Conservation (phyloP, 2,329 filamentous ascomycete genomes). For the Aspergillus sp. region DNA sequence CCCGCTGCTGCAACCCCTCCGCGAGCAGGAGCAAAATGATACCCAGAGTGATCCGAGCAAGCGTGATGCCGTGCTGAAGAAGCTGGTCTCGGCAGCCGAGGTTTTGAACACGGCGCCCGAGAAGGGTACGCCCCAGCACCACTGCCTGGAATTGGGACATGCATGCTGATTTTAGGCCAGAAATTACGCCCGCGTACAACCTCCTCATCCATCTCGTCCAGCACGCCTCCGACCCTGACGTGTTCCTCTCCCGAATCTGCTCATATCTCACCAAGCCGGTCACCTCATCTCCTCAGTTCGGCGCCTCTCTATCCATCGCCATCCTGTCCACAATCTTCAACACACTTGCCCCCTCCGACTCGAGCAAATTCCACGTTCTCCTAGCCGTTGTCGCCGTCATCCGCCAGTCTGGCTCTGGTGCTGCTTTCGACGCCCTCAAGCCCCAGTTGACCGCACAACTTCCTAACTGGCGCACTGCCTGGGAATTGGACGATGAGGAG, state of each 20-base stretch:
- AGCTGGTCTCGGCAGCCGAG: conserved; percentile 77
- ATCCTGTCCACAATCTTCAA: conserved; percentile 97
- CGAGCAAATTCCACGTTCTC: conserved; percentile 86
- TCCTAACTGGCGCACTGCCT: conserved; percentile 76
- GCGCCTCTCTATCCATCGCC: conserved; percentile 80
- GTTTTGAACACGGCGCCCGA: conserved; percentile 83
- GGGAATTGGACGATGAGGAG: conserved; percentile 80
- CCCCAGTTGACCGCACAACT: conserved; percentile 76
- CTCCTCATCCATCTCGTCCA: conserved; percentile 90
- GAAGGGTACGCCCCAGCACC: conserved; percentile 59
- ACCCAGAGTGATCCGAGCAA: conserved; percentile 58
- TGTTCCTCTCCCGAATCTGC: conserved; percentile 85
- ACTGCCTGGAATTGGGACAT: neutral
- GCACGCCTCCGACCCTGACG: conserved; percentile 80
- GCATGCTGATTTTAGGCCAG: conserved; percentile 42
- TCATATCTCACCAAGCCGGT: conserved; percentile 85
- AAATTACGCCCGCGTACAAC: conserved; percentile 95
- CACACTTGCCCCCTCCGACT: conserved; percentile 73
- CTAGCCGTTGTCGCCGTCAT: conserved; percentile 84
- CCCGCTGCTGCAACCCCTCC: conserved; percentile 61
- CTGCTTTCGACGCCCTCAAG: conserved; percentile 79
- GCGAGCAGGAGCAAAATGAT: conserved; percentile 55
- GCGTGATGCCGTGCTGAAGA: conserved; percentile 82
- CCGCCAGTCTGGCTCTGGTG: conserved; percentile 65
- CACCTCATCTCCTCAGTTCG: conserved; percentile 80